A percentile compares a stretch with the other conserved stretches of the same genome.
Conservation (phyloP, 495 filamentous ascomycete genomes). For the Polyplosphaeria fusca region DNA sequence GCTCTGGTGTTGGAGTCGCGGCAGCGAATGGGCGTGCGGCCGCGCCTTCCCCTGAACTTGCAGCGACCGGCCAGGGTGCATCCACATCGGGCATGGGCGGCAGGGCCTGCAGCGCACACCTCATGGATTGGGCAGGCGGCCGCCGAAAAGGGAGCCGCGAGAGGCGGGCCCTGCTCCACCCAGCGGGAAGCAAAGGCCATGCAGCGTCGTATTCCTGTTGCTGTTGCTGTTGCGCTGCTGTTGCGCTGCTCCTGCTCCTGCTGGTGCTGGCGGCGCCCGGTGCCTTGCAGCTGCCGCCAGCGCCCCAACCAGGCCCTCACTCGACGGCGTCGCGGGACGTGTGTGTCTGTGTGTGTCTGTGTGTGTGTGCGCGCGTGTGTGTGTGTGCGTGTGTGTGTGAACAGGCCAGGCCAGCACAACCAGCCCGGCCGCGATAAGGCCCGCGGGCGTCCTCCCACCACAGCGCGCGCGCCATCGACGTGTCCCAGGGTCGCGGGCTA, state of each 20-base stretch:
- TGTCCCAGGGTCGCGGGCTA: conserved; percentile 5
- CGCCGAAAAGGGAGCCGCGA: background rate
- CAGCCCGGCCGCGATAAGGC: conserved; percentile 10
- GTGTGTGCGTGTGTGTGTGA: too few relatives aligned
- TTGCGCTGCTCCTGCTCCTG: background rate
- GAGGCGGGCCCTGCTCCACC: background rate
- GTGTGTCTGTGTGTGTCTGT: too few relatives aligned
- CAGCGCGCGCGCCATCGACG: background rate
- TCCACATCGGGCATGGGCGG: background rate
- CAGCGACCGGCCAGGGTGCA: background rate
- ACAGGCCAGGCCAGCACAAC: background rate
- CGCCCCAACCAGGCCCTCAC: too few relatives aligned
- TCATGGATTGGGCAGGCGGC: conserved; percentile 3
- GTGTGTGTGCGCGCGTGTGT: too few relatives aligned
- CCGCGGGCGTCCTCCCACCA: background rate
- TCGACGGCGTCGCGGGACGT: too few relatives aligned
- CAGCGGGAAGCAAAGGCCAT: too few relatives aligned
- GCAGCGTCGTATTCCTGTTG: too few relatives aligned
- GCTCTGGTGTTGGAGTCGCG: background rate
- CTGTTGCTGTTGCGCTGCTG: too few relatives aligned
- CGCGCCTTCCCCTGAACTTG: background rate
- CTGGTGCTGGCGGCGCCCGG: background rate
- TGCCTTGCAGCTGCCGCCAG: background rate
- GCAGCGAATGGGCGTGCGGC: background rate
- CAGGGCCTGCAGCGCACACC: background rate